phyloP scores from a whole-genome alignment of 2,329 filamentous ascomycete genomes.

The Chalara sp. region DNA sequence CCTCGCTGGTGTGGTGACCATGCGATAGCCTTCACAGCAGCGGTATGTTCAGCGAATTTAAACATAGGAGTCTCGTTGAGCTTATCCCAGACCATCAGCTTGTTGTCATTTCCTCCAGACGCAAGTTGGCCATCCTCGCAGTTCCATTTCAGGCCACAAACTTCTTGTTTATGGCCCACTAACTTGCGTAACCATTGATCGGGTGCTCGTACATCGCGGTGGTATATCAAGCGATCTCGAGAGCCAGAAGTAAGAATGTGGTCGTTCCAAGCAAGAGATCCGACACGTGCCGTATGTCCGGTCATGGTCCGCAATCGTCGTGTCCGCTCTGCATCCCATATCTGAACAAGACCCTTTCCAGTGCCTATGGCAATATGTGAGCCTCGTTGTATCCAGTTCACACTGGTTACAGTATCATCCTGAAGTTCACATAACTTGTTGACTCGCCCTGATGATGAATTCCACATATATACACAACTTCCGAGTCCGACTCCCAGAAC shows the following conservation, averaged over 20 bases:
- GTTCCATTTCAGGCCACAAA: slow-evolving; percentile 96
- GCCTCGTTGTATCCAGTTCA: slow-evolving; percentile 97
- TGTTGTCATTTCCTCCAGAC: slow-evolving; percentile 96
- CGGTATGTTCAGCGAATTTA: slow-evolving; percentile 91
- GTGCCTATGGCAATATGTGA: slow-evolving; percentile 95
- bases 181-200: slow-evolving; percentile 85
- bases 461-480: slow-evolving; percentile 97
- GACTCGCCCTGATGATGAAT: slow-evolving; percentile 82
- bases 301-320: slow-evolving; percentile 91
- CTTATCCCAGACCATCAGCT: slow-evolving; percentile 97
- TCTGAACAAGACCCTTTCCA: slow-evolving; percentile 88
- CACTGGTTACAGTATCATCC: slow-evolving; percentile 92
- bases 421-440: slow-evolving; percentile 89
- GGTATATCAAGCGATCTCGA: slow-evolving; percentile 86
- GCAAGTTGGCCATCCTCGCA: slow-evolving; percentile 91
- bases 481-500: slow-evolving; percentile 88
- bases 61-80: slow-evolving; percentile 85
- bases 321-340: slow-evolving; percentile 90
- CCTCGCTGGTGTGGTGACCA: slow-evolving; percentile 97
- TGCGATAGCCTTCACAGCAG: slow-evolving; percentile 93
- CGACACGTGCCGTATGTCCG: slow-evolving; percentile 87
- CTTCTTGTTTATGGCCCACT: slow-evolving; percentile 94
- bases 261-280: slow-evolving; percentile 93
- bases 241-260: slow-evolving; percentile 96
- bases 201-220: slow-evolving; percentile 88